Evolutionary conservation across 768 basidiomycete species (phyloP).

Genomic region (Ramaria sp.): DNA sequence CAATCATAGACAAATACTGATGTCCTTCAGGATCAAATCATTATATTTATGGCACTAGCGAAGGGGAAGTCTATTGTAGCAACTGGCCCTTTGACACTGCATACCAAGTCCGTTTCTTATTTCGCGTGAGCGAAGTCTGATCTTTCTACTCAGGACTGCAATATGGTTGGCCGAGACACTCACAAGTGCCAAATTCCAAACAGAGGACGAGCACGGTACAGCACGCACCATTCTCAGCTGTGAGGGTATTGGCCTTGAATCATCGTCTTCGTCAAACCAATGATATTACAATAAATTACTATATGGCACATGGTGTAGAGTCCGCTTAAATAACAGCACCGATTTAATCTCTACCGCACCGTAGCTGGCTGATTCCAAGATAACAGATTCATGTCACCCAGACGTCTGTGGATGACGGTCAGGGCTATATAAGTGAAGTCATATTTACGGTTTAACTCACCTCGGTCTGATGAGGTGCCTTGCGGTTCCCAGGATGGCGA

Average conservation of each 20-base stretch:
- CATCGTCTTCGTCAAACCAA: neutral
- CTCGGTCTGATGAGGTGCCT: constrained; percentile 91
- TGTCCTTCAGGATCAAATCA: constrained; percentile 56
- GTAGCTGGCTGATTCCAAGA: constrained; percentile 63
- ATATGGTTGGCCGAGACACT: constrained; percentile 65
- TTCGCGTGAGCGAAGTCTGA: neutral
- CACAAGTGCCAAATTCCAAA: constrained; percentile 52
- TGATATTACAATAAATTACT: constrained; percentile 12
- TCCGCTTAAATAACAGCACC: too few relatives aligned
- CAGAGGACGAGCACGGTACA: constrained; percentile 30
- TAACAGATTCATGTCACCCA: constrained; percentile 79
- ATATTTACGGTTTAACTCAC: constrained; percentile 27
- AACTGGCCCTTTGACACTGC: constrained; percentile 48
- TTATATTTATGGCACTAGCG: constrained; percentile 68
- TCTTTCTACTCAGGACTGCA: constrained; percentile 35
- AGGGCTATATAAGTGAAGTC: neutral
- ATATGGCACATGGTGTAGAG: neutral
- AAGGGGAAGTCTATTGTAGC: constrained; percentile 49
- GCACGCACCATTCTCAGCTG: constrained; percentile 20
- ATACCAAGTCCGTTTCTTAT: constrained; percentile 43
- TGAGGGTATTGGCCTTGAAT: constrained; percentile 8
- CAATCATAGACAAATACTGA: constrained; percentile 9
- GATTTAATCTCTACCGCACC: constrained; percentile 7
- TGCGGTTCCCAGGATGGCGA: constrained; percentile 82
- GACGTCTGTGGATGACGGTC: constrained; percentile 38